Base-by-base conservation (phyloP, 345 rosid species). In the Eucalyptus leucophloia region DNA sequence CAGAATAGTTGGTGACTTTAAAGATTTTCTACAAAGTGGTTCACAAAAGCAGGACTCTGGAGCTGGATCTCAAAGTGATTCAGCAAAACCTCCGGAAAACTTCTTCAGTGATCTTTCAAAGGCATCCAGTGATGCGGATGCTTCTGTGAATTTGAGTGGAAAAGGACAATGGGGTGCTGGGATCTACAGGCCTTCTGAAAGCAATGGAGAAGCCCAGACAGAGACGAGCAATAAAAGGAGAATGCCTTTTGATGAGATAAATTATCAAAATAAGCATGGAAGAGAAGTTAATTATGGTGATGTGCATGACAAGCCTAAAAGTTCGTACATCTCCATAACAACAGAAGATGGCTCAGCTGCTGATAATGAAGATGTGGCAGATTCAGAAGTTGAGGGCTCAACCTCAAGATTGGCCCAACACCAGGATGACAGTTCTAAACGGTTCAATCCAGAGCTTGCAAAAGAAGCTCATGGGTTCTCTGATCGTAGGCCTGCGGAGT, bases 291-390 rank as follows among this genome's bases (percentile, higher is more conserved):
- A 92, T 86, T 92, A 90, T 91, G 77, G 90, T 90, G 96, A 94
- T 93, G 82, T 83, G 58, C 96, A 91, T 58, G 96, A 96, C 88
- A 97, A 93, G 91, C 54, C 93, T 67, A 96, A 93, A 94, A 91
- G 91, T 14, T 95, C 97, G n/a, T 97, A 94, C 92, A 93, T 98
- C 88, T 96, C 98, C 72, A 91, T 93, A 62, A 94, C 98, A 4
- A 95, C 99, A 30, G 98, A 95, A 86, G 99, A 98, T 90, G 98
- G 97, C 87, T 96, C 98, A 53, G 94, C 97, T 88, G 99, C 98
- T 88, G 99, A 98, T 89, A 95, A 97, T 88, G 99, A 98, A 94
- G 99, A 95, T 90, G 98, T 97, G 89, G 99, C 99, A 4, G 99
- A 97, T 91, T 97, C 99, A 88, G 99, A 96, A 93, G 97, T 94